Conservation (phyloP, 768 basidiomycete genomes). For the Dacryopinax primogenitus region DNA sequence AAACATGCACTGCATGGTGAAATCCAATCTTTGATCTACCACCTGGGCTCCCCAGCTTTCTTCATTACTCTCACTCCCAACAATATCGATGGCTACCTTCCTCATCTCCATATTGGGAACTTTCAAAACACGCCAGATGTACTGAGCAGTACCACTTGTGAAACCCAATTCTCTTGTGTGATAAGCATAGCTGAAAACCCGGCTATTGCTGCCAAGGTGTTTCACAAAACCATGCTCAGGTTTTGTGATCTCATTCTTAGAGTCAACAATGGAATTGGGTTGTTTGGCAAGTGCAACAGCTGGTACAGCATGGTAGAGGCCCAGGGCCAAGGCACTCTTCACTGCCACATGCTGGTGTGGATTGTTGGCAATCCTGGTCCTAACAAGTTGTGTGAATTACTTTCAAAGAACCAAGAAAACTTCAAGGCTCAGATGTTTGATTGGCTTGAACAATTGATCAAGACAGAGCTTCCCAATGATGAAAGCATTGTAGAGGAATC, state of each 20-base stretch:
- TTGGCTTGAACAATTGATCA: constrained; percentile 25
- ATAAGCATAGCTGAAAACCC: constrained; percentile 33
- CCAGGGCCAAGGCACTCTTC: constrained; percentile 30
- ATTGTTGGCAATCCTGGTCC: constrained; percentile 28
- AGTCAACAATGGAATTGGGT: constrained; percentile 19
- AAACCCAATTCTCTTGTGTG: constrained; percentile 23
- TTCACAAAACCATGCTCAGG: constrained; percentile 31
- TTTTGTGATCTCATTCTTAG: constrained; percentile 19
- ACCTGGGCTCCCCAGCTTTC: constrained; percentile 30
- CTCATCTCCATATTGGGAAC: constrained; percentile 29
- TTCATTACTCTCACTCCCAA: constrained; percentile 38
- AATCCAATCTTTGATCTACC: constrained; percentile 27
- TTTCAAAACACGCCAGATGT: constrained; percentile 27
- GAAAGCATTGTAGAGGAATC: neutral
- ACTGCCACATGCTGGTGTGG: constrained; percentile 35
- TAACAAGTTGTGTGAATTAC: constrained; percentile 20
- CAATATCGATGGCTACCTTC: constrained; percentile 32
- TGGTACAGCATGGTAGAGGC: constrained; percentile 35
- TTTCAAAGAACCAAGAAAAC: constrained; percentile 13
- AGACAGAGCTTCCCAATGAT: constrained; percentile 19
- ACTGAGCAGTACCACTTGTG: constrained; percentile 18
- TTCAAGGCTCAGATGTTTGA: constrained; percentile 19
- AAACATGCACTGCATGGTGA: constrained; percentile 28
- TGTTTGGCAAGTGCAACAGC: constrained; percentile 26
- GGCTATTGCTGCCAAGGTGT: constrained; percentile 30